These are phyloP conservation scores for Krasilnikovozyma curviuscula DNA, from an alignment of 768 basidiomycete species.

Conservation along the genomic window DNA sequence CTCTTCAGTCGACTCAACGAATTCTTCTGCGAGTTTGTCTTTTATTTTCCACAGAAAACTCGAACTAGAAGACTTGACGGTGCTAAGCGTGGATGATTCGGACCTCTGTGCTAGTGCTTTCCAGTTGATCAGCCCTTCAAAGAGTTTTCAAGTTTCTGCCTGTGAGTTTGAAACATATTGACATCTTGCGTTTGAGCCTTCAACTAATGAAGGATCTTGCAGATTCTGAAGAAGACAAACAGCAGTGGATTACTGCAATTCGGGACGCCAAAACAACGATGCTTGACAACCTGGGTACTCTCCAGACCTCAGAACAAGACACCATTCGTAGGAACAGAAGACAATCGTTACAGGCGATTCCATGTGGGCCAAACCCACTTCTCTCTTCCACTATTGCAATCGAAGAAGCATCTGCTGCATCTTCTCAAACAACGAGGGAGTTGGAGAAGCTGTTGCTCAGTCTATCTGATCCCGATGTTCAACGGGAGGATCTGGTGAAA, in stretches of 20 bases:
- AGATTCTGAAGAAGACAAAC: conserved; percentile 14
- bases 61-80: conserved; percentile 20
- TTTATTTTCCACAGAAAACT: conserved; percentile 13
- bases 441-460: too few species aligned
- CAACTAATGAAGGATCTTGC: not conserved
- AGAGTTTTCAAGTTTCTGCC: conserved; percentile 18
- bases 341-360: conserved; percentile 8
- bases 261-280: conserved; percentile 18
- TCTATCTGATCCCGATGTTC: too few species aligned
- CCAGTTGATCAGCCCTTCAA: conserved; percentile 16
- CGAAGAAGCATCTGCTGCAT: too few species aligned
- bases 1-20: too few species aligned
- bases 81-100: conserved; percentile 14
- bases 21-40: too few species aligned
- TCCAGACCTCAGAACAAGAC: conserved; percentile 16
- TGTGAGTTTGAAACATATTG: conserved; percentile 11
- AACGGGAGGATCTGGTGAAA: not conserved
- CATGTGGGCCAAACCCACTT: not conserved
- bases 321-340: conserved; percentile 11
- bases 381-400: not conserved
- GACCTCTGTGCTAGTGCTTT: conserved; percentile 8
- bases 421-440: not conserved
- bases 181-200: not conserved
- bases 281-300: conserved; percentile 16
- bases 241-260: conserved; percentile 20